These are phyloP conservation scores for Starmerella roubikii DNA, from an alignment of 805 yeast species.

Conservation along the genomic window DNA sequence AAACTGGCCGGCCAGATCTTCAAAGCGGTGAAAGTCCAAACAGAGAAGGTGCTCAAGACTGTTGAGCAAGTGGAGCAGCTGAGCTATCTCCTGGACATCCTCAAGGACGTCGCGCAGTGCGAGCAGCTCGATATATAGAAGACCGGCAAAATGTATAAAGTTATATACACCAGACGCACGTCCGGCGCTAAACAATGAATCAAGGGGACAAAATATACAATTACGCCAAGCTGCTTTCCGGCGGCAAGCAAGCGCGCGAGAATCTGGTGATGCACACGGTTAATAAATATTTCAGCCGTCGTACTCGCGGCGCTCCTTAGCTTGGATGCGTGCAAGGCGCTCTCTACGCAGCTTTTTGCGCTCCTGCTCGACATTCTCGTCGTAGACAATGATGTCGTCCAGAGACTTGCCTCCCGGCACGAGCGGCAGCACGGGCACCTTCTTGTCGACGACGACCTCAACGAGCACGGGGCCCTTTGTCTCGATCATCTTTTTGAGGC, in stretches of 20 bases:
- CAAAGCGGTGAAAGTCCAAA: too few species aligned
- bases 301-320: conserved; percentile 19
- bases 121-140: too few species aligned
- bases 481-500: conserved; percentile 56
- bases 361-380: conserved; percentile 63
- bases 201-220: neutral
- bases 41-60: too few species aligned
- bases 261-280: neutral
- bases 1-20: too few species aligned
- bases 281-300: conserved; percentile 10
- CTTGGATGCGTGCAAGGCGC: conserved; percentile 23
- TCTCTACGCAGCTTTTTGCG: conserved; percentile 24
- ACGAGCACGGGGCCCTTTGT: conserved; percentile 72
- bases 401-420: conserved; percentile 93
- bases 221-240: too few species aligned
- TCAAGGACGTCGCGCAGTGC: too few species aligned
- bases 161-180: too few species aligned
- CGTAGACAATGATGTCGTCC: conserved; percentile 82
- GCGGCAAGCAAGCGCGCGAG: neutral
- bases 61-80: too few species aligned
- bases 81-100: too few species aligned
- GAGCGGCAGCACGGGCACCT: conserved; percentile 96
- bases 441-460: conserved; percentile 79
- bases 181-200: neutral
- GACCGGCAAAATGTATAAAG: too few species aligned